Conservation (phyloP, 2,329 filamentous ascomycete genomes). For the Pleomassaria siparia region DNA sequence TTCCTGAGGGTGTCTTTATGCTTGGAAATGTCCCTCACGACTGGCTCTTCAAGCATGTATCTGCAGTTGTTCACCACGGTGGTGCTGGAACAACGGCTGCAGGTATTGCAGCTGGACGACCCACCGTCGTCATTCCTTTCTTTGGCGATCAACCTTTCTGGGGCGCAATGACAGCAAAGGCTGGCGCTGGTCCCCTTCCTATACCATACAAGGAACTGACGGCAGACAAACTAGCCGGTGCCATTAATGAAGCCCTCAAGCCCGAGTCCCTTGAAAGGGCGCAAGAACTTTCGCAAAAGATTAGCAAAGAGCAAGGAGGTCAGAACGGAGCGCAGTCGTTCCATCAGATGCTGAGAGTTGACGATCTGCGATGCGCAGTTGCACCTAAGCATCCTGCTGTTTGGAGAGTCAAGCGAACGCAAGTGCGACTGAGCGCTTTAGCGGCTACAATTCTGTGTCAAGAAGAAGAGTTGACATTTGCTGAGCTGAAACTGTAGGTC, state of each 20-base stretch:
- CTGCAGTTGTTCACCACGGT: constrained; percentile 82
- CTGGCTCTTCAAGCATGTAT: constrained; percentile 82
- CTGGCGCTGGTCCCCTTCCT: constrained; percentile 44
- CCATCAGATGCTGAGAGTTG: constrained; percentile 42
- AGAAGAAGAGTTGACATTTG: constrained; percentile 38
- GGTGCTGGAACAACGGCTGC: constrained; percentile 86
- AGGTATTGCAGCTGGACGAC: constrained; percentile 77
- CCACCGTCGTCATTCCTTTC: constrained; percentile 83
- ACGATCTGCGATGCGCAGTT: constrained; percentile 40
- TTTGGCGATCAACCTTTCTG: constrained; percentile 53
- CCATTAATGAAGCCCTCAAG: constrained; percentile 42
- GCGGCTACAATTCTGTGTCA: constrained; percentile 43
- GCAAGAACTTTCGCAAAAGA: constrained; percentile 40
- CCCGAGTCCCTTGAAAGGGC: constrained; percentile 41
- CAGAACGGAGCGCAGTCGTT: constrained; percentile 42
- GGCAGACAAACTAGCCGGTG: constrained; percentile 40
- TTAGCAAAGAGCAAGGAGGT: constrained; percentile 40
- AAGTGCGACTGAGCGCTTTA: constrained; percentile 39
- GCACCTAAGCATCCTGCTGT: constrained; percentile 36
- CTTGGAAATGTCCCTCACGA: constrained; percentile 85
- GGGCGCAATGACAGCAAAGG: constrained; percentile 45
- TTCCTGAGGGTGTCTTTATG: constrained; percentile 80
- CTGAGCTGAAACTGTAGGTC: constrained; percentile 42
- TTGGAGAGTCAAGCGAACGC: constrained; percentile 43
- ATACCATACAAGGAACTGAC: constrained; percentile 44